Evolutionary conservation across 1,284 basidiomycete species (phyloP), one percentile per base, ranked within the genome.

Genomic region (Puccinia novopanici): DNA sequence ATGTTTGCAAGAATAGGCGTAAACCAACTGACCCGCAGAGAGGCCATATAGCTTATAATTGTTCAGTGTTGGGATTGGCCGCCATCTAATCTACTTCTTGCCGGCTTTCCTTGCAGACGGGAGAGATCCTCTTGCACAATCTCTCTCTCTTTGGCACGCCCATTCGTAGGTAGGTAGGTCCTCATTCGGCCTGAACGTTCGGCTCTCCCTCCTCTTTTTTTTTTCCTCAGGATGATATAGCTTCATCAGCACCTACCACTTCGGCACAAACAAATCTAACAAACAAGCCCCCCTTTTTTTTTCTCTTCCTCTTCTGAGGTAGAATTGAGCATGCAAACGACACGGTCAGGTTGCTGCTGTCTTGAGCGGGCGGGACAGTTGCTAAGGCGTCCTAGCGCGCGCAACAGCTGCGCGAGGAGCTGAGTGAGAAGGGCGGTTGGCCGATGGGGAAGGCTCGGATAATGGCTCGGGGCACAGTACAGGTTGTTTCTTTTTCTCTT

Each of bases 121-220:
- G 40, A 65, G 63, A 40, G 19, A 4, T 10, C n/a, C 15, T 15
- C n/a, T 65, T 65, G 63, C 63, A 65, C 63, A 42, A 65, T 45
- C 22, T 42, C 63, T 45, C 17, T 54, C 22, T 45, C 17, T 54
- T n/a, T 17, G 22, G 52, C 22, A 10, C 34, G 1, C 34, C 34
- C 34, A 4, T 34, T 34, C 4, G 34, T 34, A 34, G 34, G 34
- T 4, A 34, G 34, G 40, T 22, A 42, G 63, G 40, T 40, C 30
- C 30, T 45, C 40, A 42, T 65, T 24, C 63, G 37, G 63, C 19
- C 63, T 65, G 63, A 65, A 65, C 63, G 63, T 65, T 4, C 17
- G 42, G 37, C 63, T 65, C 63, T 42, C 40, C 13, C 42, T 17
- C 40, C 63, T 61, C n/a, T 65, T 24, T 65, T 34, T 65, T 34